A percentile compares a stretch with the other conserved stretches of the same genome.
Conservation (phyloP, 2,329 filamentous ascomycete species). For the Colletotrichum orbiculare region DNA sequence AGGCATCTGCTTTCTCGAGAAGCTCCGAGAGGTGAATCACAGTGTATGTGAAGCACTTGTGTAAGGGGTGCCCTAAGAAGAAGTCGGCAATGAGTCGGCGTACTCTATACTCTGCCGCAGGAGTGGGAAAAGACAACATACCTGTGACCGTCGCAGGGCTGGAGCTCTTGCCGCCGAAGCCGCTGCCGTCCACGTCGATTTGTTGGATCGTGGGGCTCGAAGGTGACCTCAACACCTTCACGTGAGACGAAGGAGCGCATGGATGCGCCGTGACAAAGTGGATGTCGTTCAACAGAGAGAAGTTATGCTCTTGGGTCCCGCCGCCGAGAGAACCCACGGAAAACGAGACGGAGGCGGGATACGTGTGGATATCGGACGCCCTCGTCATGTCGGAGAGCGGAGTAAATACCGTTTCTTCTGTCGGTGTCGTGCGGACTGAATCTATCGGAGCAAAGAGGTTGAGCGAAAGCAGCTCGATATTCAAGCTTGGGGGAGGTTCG, state of each 20-base stretch:
- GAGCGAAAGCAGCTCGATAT: slow-evolving; percentile 62
- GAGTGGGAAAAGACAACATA: slow-evolving; percentile 44
- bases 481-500: slow-evolving; percentile 58
- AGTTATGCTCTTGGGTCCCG: slow-evolving; percentile 53
- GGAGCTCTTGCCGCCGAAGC: slow-evolving; percentile 55
- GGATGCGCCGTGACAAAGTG: slow-evolving; percentile 75
- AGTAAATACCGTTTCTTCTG: slow-evolving; percentile 52
- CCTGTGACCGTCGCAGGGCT: slow-evolving; percentile 61
- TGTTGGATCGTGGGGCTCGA: slow-evolving; percentile 70
- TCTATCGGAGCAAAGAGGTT: slow-evolving; percentile 59
- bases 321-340: slow-evolving; percentile 52
- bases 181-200: slow-evolving; percentile 61
- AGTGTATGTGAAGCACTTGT: slow-evolving; percentile 71
- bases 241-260: slow-evolving; percentile 67
- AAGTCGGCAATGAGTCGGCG: background rate
- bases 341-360: slow-evolving; percentile 55
- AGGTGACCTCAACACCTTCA: slow-evolving; percentile 68
- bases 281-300: slow-evolving; percentile 66
- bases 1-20: slow-evolving; percentile 57
- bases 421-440: slow-evolving; percentile 57
- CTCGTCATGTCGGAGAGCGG: slow-evolving; percentile 50
- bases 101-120: slow-evolving; percentile 1
- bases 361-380: slow-evolving; percentile 47
- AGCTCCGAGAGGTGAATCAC: slow-evolving; percentile 69
- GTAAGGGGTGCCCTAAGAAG: slow-evolving; percentile 67